A percentile compares a stretch with the other conserved stretches of the same genome.
Conservation (phyloP, 768 basidiomycete species). For the Amanita pseudoporphyria region DNA sequence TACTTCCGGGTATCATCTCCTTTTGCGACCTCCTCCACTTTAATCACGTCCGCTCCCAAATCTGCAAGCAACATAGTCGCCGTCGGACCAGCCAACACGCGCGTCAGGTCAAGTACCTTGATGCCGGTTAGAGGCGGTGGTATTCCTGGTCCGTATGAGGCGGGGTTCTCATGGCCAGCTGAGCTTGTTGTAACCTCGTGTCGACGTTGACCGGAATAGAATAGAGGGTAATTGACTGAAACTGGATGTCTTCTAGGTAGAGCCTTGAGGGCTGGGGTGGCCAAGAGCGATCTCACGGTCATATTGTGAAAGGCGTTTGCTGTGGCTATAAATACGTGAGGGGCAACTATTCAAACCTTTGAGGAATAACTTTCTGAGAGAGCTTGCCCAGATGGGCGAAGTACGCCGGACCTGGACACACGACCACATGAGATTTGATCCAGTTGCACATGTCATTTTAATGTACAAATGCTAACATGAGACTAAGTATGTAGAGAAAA, state of each 20-base stretch:
- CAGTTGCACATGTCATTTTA: too few relatives aligned
- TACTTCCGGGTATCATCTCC: slow-evolving; percentile 85
- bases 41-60: slow-evolving; percentile 88
- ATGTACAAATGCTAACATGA: too few relatives aligned
- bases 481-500: too few relatives aligned
- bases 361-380: too few relatives aligned
- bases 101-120: slow-evolving; percentile 80
- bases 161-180: neutral
- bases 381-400: too few relatives aligned
- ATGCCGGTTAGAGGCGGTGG: slow-evolving; percentile 74
- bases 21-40: slow-evolving; percentile 69
- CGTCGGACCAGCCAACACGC: slow-evolving; percentile 87
- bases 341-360: too few relatives aligned
- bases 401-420: too few relatives aligned
- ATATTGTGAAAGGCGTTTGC: neutral
- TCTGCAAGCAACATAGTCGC: slow-evolving; percentile 93
- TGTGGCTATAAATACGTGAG: too few relatives aligned
- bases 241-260: neutral
- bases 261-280: neutral
- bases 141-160: slow-evolving; percentile 35
- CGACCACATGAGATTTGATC: too few relatives aligned
- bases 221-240: too few relatives aligned
- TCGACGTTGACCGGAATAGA: neutral
- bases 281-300: neutral
- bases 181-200: neutral